Percentiles rank a stretch among this genome's conserved stretches.
Evolutionary conservation across 169 alveolate species (phyloP).

Genomic region (Cystoisospora suis): DNA sequence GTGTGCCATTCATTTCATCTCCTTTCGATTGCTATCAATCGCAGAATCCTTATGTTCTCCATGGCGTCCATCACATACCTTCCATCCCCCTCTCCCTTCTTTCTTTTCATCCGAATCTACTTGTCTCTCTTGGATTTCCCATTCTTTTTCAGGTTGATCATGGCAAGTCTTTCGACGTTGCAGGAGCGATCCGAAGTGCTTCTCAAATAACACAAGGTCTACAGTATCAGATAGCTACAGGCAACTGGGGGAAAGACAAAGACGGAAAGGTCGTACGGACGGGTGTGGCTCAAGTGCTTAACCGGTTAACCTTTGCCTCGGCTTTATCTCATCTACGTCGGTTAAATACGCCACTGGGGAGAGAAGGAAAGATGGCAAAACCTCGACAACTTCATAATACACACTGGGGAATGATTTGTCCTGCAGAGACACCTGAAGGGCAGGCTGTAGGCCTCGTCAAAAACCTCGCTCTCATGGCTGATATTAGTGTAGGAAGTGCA

Average conservation of each 20-base stretch:
- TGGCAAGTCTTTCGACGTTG: slow-evolving; percentile 90
- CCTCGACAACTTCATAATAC: slow-evolving; percentile 99
- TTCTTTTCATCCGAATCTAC: neutral
- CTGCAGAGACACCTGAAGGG: slow-evolving; percentile 99
- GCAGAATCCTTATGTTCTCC: too few relatives aligned
- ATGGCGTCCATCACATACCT: neutral
- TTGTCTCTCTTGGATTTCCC: neutral
- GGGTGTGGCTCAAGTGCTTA: slow-evolving; percentile 97
- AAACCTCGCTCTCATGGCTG: slow-evolving; percentile 97
- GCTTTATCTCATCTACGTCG: slow-evolving; percentile 98
- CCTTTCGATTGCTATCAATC: too few relatives aligned
- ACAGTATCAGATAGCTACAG: slow-evolving; percentile 93
- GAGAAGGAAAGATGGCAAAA: slow-evolving; percentile 98
- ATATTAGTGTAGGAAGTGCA: slow-evolving; percentile 93
- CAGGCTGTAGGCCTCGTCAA: slow-evolving; percentile 99
- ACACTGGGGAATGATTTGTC: slow-evolving; percentile 99
- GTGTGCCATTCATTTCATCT: too few relatives aligned
- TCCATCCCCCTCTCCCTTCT: neutral
- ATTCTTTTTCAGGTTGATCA: slow-evolving; percentile 71
- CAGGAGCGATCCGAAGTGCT: slow-evolving; percentile 86
- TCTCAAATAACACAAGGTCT: slow-evolving; percentile 91
- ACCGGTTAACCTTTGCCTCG: slow-evolving; percentile 97
- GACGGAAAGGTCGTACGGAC: slow-evolving; percentile 96
- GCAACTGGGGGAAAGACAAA: slow-evolving; percentile 99
- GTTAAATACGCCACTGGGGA: slow-evolving; percentile 98